Percentiles rank a stretch among this genome's conserved stretches.
Evolutionary conservation across 1,284 basidiomycete genomes (phyloP).

Genomic region (Pseudozyma hubeiensis): DNA sequence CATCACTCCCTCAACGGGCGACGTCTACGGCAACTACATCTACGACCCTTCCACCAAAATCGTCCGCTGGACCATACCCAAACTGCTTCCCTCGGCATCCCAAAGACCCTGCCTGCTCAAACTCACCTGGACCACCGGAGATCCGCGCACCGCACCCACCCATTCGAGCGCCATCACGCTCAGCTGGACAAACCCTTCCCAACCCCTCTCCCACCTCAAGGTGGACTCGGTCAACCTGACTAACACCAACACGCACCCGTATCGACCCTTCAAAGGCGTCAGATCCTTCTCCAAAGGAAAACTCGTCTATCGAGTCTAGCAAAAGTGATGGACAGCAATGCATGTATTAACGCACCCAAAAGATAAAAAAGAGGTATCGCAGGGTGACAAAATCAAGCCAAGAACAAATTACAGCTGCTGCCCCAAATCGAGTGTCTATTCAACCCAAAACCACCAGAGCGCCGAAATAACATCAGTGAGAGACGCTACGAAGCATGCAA

Average conservation of each 20-base stretch:
- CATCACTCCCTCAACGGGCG: slow-evolving; percentile 14
- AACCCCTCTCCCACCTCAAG: slow-evolving; percentile 82
- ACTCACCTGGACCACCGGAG: slow-evolving; percentile 37
- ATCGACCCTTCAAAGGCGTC: slow-evolving; percentile 77
- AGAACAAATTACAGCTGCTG: too few relatives aligned
- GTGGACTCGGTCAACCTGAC: slow-evolving; percentile 87
- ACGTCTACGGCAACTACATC: slow-evolving; percentile 44
- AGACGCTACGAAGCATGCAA: slow-evolving; percentile 76
- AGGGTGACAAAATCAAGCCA: slow-evolving; percentile 4
- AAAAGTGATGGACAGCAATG: background rate
- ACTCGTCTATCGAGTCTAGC: slow-evolving; percentile 49
- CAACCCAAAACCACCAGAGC: too few relatives aligned
- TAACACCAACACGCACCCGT: slow-evolving; percentile 66
- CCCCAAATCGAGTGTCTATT: too few relatives aligned
- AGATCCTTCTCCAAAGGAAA: slow-evolving; percentile 66
- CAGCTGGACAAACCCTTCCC: slow-evolving; percentile 78
- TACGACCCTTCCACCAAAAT: slow-evolving; percentile 51
- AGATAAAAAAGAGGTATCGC: slow-evolving; percentile 1
- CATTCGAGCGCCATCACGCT: slow-evolving; percentile 80
- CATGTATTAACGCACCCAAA: background rate
- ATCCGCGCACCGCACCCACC: slow-evolving; percentile 66
- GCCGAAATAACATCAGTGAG: background rate
- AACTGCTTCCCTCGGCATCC: slow-evolving; percentile 12
- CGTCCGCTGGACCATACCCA: slow-evolving; percentile 50
- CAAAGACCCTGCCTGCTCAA: slow-evolving; percentile 35